Evolutionary conservation across 306 rosid genomes (phyloP).

Genomic region (Castanea crenata): DNA sequence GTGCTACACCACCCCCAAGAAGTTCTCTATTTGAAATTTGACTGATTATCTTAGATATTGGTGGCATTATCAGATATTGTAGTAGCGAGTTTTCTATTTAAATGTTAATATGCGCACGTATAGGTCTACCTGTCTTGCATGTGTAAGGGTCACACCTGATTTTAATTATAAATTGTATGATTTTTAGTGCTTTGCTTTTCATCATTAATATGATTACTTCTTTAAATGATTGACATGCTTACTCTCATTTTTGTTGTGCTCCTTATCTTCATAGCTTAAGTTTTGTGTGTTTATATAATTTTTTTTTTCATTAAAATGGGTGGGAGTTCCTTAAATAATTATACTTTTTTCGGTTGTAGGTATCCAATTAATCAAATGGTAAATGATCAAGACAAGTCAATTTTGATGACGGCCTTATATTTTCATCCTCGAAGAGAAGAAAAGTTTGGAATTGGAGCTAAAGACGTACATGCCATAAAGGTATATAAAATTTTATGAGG

Average conservation of each 20-base stretch:
- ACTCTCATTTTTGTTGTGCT: too few relatives aligned
- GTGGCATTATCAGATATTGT: not conserved
- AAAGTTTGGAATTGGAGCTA: conserved; percentile 64
- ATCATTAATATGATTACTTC: not conserved
- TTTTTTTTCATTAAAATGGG: not conserved
- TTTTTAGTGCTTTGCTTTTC: not conserved
- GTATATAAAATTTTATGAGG: conserved; percentile 31
- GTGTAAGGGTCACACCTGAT: not conserved
- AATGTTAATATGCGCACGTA: not conserved
- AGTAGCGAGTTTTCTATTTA: not conserved
- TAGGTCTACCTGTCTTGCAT: not conserved
- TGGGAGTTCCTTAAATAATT: conserved; percentile 13
- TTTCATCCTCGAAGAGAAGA: conserved; percentile 67
- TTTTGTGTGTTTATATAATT: not conserved
- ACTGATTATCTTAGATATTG: not conserved
- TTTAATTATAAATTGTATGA: not conserved
- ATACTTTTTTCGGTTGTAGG: conserved; percentile 42
- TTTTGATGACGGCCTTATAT: conserved; percentile 51
- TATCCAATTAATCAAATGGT: conserved; percentile 52
- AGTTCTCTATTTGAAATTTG: not conserved
- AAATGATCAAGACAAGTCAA: conserved; percentile 54
- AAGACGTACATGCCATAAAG: conserved; percentile 43
- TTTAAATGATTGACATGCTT: not conserved
- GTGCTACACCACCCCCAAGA: too few relatives aligned
- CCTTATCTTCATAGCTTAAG: not conserved